These are phyloP conservation scores for Ailanthus altissimus DNA, from an alignment of 345 rosid genomes.

Conservation along the genomic window DNA sequence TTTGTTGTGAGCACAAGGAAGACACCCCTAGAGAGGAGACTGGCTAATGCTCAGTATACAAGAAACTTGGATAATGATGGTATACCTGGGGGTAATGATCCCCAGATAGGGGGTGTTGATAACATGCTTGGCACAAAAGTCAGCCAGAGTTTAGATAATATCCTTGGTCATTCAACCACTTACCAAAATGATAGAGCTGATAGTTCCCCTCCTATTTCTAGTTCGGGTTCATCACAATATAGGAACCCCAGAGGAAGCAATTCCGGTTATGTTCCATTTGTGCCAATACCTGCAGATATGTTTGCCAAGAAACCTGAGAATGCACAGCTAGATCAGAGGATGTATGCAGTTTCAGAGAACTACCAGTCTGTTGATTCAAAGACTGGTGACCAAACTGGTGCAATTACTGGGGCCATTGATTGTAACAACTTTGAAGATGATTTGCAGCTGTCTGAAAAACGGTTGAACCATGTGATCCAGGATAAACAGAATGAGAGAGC, in stretches of 20 bases:
- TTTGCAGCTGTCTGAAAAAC: conserved; percentile 23
- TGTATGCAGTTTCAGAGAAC: conserved; percentile 24
- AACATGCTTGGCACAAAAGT: conserved; percentile 24
- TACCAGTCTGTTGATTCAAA: conserved; percentile 24
- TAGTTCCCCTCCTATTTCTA: conserved; percentile 20
- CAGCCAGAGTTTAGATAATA: conserved; percentile 42
- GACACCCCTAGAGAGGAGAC: conserved; percentile 85
- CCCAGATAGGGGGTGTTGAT: conserved; percentile 23
- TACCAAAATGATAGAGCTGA: conserved; percentile 8
- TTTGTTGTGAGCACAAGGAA: conserved; percentile 87
- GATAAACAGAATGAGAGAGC: conserved; percentile 45
- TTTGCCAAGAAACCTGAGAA: conserved; percentile 60
- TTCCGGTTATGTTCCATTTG: conserved; percentile 62
- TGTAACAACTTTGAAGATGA: conserved; percentile 16
- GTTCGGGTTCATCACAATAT: conserved; percentile 30
- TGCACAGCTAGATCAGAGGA: conserved; percentile 28
- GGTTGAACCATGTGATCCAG: conserved; percentile 13
- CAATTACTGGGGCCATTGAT: conserved; percentile 17
- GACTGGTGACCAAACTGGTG: conserved; percentile 22
- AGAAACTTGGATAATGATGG: conserved; percentile 34
- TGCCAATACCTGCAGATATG: conserved; percentile 77
- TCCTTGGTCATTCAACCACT: conserved; percentile 39
- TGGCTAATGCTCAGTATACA: conserved; percentile 46
- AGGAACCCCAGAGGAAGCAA: conserved; percentile 38
- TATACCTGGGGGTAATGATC: conserved; percentile 15